phyloP scores from a whole-genome alignment of 192 early-diverging fungal species.

The Phlyctochytrium planicorne region DNA sequence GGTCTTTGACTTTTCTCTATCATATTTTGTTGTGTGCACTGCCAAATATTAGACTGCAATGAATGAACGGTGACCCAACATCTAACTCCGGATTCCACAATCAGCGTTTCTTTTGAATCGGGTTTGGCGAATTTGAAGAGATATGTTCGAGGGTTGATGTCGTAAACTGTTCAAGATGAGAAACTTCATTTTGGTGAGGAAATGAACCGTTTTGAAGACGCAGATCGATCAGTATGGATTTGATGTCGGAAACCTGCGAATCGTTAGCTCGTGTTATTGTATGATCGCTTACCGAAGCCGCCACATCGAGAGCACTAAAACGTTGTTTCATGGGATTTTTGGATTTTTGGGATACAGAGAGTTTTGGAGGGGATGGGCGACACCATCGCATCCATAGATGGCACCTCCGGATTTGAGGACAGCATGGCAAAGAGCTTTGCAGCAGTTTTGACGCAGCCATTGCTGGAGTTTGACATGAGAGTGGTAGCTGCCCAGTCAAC shows the following conservation, averaged over 20 bases:
- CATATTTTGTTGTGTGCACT: conserved; percentile 86
- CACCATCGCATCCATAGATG: no score
- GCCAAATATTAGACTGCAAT: background rate
- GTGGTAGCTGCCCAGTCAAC: conserved; percentile 22
- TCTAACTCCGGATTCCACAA: conserved; percentile 92
- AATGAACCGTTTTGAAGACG: conserved; percentile 75
- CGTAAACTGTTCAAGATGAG: conserved; percentile 67
- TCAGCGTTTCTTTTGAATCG: conserved; percentile 82
- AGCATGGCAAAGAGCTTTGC: no score
- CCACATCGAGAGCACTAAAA: conserved; percentile 87
- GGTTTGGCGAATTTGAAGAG: conserved; percentile 91
- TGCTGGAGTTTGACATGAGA: conserved; percentile 29
- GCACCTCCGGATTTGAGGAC: no score
- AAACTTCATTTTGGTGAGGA: background rate
- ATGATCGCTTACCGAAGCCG: no score
- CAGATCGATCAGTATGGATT: conserved; percentile 69
- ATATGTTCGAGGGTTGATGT: conserved; percentile 85
- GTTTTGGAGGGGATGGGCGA: no score
- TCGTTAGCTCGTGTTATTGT: no score
- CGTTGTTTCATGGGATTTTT: conserved; percentile 56
- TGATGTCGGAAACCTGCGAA: conserved; percentile 72
- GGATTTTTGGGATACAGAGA: no score
- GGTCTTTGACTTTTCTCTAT: conserved; percentile 80
- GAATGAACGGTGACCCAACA: background rate
- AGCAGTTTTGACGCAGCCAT: conserved; percentile 9